These are phyloP conservation scores for Lactarius deliciosus DNA, from an alignment of 768 basidiomycete species.

Conservation along the genomic window DNA sequence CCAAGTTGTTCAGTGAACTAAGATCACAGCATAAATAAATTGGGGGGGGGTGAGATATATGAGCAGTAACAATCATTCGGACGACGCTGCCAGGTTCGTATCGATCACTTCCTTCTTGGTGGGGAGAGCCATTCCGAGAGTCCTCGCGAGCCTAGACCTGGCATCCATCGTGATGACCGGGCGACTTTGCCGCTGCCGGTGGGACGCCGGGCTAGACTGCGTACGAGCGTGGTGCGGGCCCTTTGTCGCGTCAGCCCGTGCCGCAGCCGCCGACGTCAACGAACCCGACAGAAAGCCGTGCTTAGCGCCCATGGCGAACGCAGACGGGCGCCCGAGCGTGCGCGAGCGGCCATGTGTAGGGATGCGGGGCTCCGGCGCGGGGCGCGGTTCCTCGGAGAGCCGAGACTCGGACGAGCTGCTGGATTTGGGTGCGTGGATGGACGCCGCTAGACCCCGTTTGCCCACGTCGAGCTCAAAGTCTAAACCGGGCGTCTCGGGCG, in stretches of 20 bases:
- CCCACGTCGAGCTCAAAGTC: background rate
- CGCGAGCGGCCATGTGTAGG: conserved; percentile 55
- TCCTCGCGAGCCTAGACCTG: conserved; percentile 60
- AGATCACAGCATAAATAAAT: conserved; percentile 8
- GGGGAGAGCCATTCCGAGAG: conserved; percentile 45
- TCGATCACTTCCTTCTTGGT: conserved; percentile 29
- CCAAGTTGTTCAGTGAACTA: background rate
- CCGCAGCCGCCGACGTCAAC: conserved; percentile 40
- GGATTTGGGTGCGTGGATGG: conserved; percentile 55
- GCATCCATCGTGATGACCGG: conserved; percentile 77
- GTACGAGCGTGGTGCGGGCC: conserved; percentile 51
- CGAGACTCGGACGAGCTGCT: conserved; percentile 3
- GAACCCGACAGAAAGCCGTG: conserved; percentile 37
- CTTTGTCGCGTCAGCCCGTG: conserved; percentile 33
- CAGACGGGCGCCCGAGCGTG: conserved; percentile 48
- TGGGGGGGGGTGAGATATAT: background rate
- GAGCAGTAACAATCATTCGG: conserved; percentile 27
- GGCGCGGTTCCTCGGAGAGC: background rate
- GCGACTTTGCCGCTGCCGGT: conserved; percentile 49
- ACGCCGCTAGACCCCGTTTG: conserved; percentile 44
- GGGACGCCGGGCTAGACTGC: conserved; percentile 57
- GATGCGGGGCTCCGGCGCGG: conserved; percentile 38
- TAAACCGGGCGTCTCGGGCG: background rate
- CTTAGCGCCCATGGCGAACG: conserved; percentile 12
- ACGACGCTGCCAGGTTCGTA: conserved; percentile 25